Evolutionary conservation across 2,329 filamentous ascomycete genomes (phyloP).

Genomic region (Talaromyces piceae): DNA sequence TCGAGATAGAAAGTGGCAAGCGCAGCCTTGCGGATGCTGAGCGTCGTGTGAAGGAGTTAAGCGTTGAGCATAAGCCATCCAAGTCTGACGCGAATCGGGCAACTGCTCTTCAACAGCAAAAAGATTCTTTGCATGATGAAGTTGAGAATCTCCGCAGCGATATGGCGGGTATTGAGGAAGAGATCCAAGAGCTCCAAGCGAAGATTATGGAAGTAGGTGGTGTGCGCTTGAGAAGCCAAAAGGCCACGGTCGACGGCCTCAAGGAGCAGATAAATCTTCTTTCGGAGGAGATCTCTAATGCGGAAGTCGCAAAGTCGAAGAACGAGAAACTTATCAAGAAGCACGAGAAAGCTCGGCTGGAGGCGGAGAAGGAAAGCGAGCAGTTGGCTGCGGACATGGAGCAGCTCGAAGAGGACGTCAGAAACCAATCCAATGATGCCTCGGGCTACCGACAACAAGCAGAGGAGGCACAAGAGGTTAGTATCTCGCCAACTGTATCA

Average conservation of each 20-base stretch:
- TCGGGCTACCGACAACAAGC: constrained; percentile 65
- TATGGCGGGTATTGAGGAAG: constrained; percentile 81
- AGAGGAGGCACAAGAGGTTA: constrained; percentile 68
- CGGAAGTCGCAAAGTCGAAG: constrained; percentile 83
- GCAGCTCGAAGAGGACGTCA: constrained; percentile 68
- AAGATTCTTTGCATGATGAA: constrained; percentile 66
- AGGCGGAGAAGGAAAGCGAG: constrained; percentile 72
- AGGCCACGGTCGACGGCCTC: constrained; percentile 79
- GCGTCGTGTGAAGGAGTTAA: constrained; percentile 76
- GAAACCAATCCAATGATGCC: constrained; percentile 67
- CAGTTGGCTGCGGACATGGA: constrained; percentile 65
- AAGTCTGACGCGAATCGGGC: constrained; percentile 71
- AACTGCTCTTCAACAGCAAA: constrained; percentile 66
- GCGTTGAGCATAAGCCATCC: constrained; percentile 71
- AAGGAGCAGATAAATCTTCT: constrained; percentile 79
- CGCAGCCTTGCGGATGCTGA: constrained; percentile 78
- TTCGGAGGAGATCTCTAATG: constrained; percentile 72
- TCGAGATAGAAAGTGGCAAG: constrained; percentile 82
- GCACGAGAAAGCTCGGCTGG: constrained; percentile 72
- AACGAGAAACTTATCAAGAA: constrained; percentile 88
- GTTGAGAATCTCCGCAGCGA: constrained; percentile 73
- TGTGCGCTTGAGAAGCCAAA: constrained; percentile 82
- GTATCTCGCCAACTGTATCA: constrained; percentile 4
- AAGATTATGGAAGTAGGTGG: constrained; percentile 98
- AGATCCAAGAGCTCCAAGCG: constrained; percentile 87